Evolutionary conservation across 1,284 basidiomycete genomes (phyloP).

Genomic region (Pterulicium gracile): DNA sequence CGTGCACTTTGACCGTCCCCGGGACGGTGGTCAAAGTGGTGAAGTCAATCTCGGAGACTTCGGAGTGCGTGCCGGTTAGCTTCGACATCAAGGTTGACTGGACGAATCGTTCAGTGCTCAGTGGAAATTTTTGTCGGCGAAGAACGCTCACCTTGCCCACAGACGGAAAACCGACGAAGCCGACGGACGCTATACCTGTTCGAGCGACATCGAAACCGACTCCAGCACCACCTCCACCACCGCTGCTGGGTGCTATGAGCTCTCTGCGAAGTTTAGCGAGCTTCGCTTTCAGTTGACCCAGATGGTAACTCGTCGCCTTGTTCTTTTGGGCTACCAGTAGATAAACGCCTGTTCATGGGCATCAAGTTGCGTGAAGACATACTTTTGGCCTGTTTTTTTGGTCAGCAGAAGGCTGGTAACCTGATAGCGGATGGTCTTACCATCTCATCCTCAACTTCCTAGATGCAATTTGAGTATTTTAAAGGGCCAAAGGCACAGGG

Average conservation of each 20-base stretch:
- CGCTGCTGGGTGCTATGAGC: conserved; percentile 72
- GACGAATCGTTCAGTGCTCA: conserved; percentile 7
- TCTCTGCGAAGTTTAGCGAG: conserved; percentile 95
- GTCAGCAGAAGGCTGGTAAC: conserved; percentile 11
- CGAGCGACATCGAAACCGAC: conserved; percentile 95
- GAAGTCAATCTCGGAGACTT: conserved; percentile 98
- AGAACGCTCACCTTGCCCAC: conserved; percentile 63
- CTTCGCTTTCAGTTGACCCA: conserved; percentile 97
- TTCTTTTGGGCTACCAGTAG: conserved; percentile 79
- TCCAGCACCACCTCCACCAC: conserved; percentile 77
- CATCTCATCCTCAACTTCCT: conserved; percentile 97
- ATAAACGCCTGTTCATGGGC: conserved; percentile 3
- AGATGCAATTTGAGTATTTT: conserved; percentile 9
- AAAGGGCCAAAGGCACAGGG: conserved; percentile 12
- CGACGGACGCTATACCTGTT: conserved; percentile 94
- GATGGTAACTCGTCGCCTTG: conserved; percentile 91
- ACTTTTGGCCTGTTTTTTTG: conserved; percentile 46
- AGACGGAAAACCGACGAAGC: conserved; percentile 87
- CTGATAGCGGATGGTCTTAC: conserved; percentile 31
- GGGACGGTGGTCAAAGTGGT: conserved; percentile 92
- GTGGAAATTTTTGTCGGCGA: conserved; percentile 10
- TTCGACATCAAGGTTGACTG: conserved; percentile 98
- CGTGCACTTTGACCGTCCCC: conserved; percentile 89
- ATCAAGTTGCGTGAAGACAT: conserved; percentile 15
- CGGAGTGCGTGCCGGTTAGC: conserved; percentile 94